Base-by-base conservation (phyloP, 805 yeast genomes). In the Wickerhamiella australiensis region DNA sequence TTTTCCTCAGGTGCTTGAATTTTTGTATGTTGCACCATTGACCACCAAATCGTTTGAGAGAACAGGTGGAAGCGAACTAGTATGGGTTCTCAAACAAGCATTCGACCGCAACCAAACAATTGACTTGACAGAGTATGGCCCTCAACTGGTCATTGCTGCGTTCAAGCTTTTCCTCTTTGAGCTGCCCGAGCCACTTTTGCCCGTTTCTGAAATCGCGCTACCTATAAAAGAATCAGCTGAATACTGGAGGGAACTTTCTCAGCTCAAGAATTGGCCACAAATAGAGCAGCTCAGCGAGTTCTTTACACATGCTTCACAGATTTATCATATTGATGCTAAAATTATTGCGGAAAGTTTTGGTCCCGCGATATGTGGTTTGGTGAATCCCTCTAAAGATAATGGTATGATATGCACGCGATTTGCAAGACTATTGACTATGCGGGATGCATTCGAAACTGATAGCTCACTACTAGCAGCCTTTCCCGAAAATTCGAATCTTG, bases 331-430 rank as follows among this genome's bases (percentile, higher is more conserved):
- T 12, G 13, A 50, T 37, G 37, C 46, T 21, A 38, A 18, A 13
- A 7, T 20, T 5, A 54, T 76, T 20, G 65, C 80, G 42, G 72
- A 69, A 54, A 66, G 76, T 22, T 58, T 80, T 40, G 68, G 76
- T 7, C 77, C 80, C 17, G 72, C 81, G 12, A 56, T 82, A 27
- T 72, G 80, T 50, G 80, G 80, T 41, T 75, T 75, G 55, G 65
- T 64, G 29, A 58, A 68, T 2, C 67, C 72, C 3, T 73, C 70
- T 52, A 69, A 71, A 38, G 78, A 78, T 53, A 64, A 70, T 42
- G 54, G 72, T 6, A 67, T 74, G 6, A 69, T 80, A 15, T 77
- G 80, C 1, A 68, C 71, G 21, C 65, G 84, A 44, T 77, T 74
- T 50, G 63, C 79, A 18, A 73, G 71, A 49, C 78, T 75, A 52